Base-by-base conservation (phyloP, 2,329 filamentous ascomycete species). In the Trichophyton equinum region DNA sequence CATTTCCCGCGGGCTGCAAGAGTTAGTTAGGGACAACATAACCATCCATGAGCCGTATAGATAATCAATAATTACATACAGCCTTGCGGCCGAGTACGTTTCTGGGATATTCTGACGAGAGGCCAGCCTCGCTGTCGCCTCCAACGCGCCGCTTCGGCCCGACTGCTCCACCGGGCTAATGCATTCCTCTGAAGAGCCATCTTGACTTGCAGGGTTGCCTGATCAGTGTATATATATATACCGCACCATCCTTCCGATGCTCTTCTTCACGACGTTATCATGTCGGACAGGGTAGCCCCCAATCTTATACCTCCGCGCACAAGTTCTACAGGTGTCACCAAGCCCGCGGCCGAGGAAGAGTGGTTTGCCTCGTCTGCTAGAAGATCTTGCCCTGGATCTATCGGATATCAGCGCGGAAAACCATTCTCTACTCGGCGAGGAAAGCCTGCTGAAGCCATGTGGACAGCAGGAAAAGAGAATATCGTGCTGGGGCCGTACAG, bases 401-500 rank as follows among this genome's bases (percentile, higher is more conserved):
- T 18, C 20, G 18, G 47, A 53, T 15, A 55, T 36, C 49, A 25
- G 15, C 20, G 18, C 6, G 44, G 18, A 20, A 47, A 47, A 47
- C 18, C 11, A 5, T 44, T 38, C 3, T 58, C 56, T 44, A 15
- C 13, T 13, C 27, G 15, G 13, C 15, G 53, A n/a, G 18, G 9
- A n/a, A 57, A 30, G 33, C 8, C 18, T 27, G 4, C 18, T 15
- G 55, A 44, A 44, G 36, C 20, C 36, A 57, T 57, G 55, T 94
- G 89, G 88, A 84, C 82, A 5, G 73, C 78, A 1, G 82, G 87
- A 67, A 92, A 94, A 76, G 88, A 94, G 72, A 83, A 83, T 71
- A 85, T 91, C 63, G 77, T 95, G 59, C 78, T 85, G 57, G 89
- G 85, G 0, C 90, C 89, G 0, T 95, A 84, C 68, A 85, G 92